Evolutionary conservation across 2,329 filamentous ascomycete species (phyloP), one percentile per base, ranked within the genome.

Genomic region (Penicillium sp.): DNA sequence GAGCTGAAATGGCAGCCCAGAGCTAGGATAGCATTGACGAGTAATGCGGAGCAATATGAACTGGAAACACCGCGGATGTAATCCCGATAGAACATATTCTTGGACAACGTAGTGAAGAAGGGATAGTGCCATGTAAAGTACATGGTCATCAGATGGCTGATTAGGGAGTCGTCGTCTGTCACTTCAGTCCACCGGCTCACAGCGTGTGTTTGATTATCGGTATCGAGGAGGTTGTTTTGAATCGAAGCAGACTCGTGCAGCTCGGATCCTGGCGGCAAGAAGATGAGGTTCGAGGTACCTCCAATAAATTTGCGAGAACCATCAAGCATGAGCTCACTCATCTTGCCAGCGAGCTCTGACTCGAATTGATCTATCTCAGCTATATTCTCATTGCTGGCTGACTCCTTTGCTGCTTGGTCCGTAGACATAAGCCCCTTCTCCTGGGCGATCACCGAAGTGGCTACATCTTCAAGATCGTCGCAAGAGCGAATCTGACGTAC

Each of bases 41-140:
- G 80, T 51, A 97, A 76, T 0, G 92, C 86, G 0, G 93, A 96
- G 75, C 94, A 97, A 73, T 97, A 93, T 7, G 87, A 82, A 0
- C 86, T 89, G 45, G 84, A 69, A 73, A 80, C 75, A 0, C 94
- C 93, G 15, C 82, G 83, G 45, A 88, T 74, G 67, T 96, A 97
- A 72, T 97, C 93, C 42, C 88, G 84, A 71, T 90, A 93, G 72
- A 99, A 97, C 33, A 96, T 79, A 38, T 83, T 86, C 72, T 91
- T 95, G 13, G 93, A 93, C 7, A 97, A 80, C 0, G 90, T 94
- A 4, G 92, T 93, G 73, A 97, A 99, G 76, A 94, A 97, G 19
- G 92, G 88, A 74, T 97, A 97, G 75, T 97, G 94, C 89, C 93
- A 97, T 67, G 88, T 91, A 77, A 97, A 97, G 77, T 99, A 99